A percentile compares a stretch with the other conserved stretches of the same genome.
Evolutionary conservation across 2,329 filamentous ascomycete species (phyloP).

Genomic region (Phaeosphaeriaceae sp.): DNA sequence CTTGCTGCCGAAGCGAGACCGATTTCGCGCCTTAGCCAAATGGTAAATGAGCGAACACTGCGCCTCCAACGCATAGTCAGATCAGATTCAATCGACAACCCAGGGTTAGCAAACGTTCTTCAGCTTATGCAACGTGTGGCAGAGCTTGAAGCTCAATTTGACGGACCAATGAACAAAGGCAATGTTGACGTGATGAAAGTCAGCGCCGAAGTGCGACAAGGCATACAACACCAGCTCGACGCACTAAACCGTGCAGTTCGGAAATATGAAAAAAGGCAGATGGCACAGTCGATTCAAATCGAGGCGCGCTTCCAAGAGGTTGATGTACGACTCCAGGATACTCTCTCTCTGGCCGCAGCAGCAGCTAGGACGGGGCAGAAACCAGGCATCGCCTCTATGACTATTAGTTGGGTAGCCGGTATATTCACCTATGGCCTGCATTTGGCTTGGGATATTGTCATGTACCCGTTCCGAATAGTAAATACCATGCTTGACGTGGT

Average conservation of each 20-base stretch:
- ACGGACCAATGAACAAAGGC: constrained; percentile 48
- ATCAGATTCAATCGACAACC: constrained; percentile 26
- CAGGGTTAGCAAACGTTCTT: constrained; percentile 26
- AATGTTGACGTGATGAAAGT: constrained; percentile 51
- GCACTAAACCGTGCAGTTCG: constrained; percentile 86
- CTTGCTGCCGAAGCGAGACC: constrained; percentile 86
- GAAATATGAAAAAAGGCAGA: constrained; percentile 88
- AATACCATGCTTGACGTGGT: constrained; percentile 16
- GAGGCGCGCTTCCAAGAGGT: constrained; percentile 76
- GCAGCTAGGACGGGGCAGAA: constrained; percentile 53
- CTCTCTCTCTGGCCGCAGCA: constrained; percentile 79
- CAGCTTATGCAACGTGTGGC: constrained; percentile 69
- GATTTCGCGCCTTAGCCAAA: constrained; percentile 78
- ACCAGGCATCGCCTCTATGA: constrained; percentile 38
- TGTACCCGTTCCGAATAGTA: constrained; percentile 39
- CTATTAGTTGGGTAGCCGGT: constrained; percentile 36
- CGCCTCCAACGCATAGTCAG: constrained; percentile 77
- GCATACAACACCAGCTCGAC: constrained; percentile 81
- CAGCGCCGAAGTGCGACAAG: constrained; percentile 64
- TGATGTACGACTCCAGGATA: constrained; percentile 75
- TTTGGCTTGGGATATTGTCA: constrained; percentile 32
- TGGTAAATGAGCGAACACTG: constrained; percentile 79
- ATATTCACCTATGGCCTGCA: constrained; percentile 30
- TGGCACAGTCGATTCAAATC: constrained; percentile 74
- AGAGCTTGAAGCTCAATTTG: constrained; percentile 67